Base-by-base conservation (phyloP, 345 rosid genomes). In the Atalantia buxifolia region DNA sequence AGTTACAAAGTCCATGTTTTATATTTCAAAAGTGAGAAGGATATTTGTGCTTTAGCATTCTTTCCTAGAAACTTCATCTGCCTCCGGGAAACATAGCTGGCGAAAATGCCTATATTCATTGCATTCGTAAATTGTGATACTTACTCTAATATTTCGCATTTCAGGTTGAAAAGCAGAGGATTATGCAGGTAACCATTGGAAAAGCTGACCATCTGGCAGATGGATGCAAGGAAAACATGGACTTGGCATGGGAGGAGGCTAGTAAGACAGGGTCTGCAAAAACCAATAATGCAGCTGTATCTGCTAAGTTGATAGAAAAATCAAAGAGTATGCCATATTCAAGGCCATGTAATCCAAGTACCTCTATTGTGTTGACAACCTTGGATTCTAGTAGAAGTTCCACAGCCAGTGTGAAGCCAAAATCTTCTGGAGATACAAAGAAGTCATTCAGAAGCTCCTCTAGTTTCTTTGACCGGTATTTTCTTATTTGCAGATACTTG, bases 151-250 rank as follows among this genome's bases (percentile, higher is more conserved):
- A 31, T 80, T 66, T 77, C 77, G 25, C 59, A 40, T 83, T 73
- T 81, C 88, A 94, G 99, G 95, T 94, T 66, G 98, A 90, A 77
- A 94, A 90, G 86, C 92, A 88, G 79, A 94, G 82, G 87, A 94
- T 96, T 84, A 77, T 96, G 88, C 95, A 84, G 82, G 89, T 80
- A 81, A 86, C 92, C 82, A 83, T 62, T 16, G 91, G 84, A 80
- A 89, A 81, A 85, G 80, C 88, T 66, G 84, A 66, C 64, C 76
- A 83, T 74, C 40, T 74, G 42, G 76, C 75, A 36, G 85, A 88
- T 24, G 91, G 83, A 69, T 69, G 66, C 78, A 80, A 78, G 75
- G 87, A 65, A 77, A 84, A 80, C 10, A 77, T 79, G 28, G 72
- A 79, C 76, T n/a, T 84, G 22, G 70, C 70, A 14, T 63, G 77